Percentiles rank a stretch among this genome's conserved stretches.
phyloP scores from a whole-genome alignment of 768 basidiomycete genomes.

The Kwoniella dejecticola region DNA sequence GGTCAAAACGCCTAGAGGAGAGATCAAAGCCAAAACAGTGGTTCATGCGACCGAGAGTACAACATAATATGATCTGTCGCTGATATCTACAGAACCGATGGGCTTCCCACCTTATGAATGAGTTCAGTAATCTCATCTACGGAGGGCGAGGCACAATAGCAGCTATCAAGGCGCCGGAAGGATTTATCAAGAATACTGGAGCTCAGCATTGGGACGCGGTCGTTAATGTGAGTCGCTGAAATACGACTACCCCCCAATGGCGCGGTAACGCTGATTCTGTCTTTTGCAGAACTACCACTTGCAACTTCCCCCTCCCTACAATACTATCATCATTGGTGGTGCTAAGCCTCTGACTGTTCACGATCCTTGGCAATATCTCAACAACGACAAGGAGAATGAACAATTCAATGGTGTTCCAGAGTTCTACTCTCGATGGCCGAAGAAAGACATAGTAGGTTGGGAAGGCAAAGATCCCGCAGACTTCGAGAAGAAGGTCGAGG shows the following conservation, averaged over 20 bases:
- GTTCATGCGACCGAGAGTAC: constrained; percentile 25
- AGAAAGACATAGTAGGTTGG: constrained; percentile 28
- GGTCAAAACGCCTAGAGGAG: constrained; percentile 22
- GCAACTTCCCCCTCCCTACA: constrained; percentile 27
- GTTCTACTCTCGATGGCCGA: constrained; percentile 27
- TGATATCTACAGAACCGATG: constrained; percentile 25
- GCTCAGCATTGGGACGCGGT: constrained; percentile 31
- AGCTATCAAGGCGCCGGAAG: constrained; percentile 30
- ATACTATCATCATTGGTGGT: constrained; percentile 38
- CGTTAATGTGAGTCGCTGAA: constrained; percentile 27
- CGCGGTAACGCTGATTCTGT: neutral
- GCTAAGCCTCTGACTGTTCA: constrained; percentile 28
- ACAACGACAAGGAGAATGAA: constrained; percentile 21
- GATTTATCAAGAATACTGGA: constrained; percentile 23
- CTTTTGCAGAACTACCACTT: constrained; percentile 25
- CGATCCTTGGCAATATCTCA: constrained; percentile 18
- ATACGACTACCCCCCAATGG: neutral
- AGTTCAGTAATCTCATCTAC: constrained; percentile 24
- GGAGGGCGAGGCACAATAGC: constrained; percentile 27
- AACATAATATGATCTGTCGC: neutral
- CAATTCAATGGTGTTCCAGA: constrained; percentile 29
- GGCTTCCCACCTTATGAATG: constrained; percentile 23
- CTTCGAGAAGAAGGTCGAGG: constrained; percentile 14
- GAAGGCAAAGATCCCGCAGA: constrained; percentile 15
- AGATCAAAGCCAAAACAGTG: constrained; percentile 23